A percentile compares a stretch with the other conserved stretches of the same genome.
Evolutionary conservation across 2,329 filamentous ascomycete species (phyloP).

Genomic region (Coniochaeta sp.): DNA sequence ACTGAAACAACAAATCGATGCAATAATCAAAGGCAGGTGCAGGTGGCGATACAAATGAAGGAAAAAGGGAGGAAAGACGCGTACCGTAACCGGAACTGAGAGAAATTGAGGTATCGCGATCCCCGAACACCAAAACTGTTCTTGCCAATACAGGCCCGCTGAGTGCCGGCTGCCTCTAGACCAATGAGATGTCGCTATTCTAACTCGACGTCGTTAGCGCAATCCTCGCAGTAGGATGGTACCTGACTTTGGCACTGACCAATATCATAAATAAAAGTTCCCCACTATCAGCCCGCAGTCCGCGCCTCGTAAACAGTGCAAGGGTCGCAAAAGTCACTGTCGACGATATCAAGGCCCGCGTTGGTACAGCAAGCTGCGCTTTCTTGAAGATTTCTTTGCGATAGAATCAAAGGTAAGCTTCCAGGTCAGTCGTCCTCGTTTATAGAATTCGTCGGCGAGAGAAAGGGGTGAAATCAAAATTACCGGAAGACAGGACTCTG

Average conservation of each 20-base stretch:
- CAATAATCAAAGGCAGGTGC: neutral
- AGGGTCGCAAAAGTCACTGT: neutral
- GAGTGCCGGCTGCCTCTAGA: neutral
- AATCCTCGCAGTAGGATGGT: neutral
- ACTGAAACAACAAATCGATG: neutral
- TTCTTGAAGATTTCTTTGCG: neutral
- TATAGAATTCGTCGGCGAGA: neutral
- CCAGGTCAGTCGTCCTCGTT: neutral
- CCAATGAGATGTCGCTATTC: neutral
- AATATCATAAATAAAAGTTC: neutral
- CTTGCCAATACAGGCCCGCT: neutral
- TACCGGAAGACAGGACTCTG: neutral
- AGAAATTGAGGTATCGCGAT: slow-evolving; percentile 11
- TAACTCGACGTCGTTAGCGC: neutral
- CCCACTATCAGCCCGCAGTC: neutral
- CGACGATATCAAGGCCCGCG: neutral
- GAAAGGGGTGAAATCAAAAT: neutral
- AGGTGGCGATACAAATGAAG: slow-evolving; percentile 6
- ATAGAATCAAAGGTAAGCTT: neutral
- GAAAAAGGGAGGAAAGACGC: slow-evolving; percentile 12
- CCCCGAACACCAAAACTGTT: neutral
- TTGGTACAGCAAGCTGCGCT: neutral
- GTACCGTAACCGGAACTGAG: slow-evolving; percentile 12
- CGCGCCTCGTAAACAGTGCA: neutral
- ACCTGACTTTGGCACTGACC: neutral